Evolutionary conservation across 2,329 filamentous ascomycete genomes (phyloP), one percentile per base, ranked within the genome.

Genomic region (Fusarium abutilonis): DNA sequence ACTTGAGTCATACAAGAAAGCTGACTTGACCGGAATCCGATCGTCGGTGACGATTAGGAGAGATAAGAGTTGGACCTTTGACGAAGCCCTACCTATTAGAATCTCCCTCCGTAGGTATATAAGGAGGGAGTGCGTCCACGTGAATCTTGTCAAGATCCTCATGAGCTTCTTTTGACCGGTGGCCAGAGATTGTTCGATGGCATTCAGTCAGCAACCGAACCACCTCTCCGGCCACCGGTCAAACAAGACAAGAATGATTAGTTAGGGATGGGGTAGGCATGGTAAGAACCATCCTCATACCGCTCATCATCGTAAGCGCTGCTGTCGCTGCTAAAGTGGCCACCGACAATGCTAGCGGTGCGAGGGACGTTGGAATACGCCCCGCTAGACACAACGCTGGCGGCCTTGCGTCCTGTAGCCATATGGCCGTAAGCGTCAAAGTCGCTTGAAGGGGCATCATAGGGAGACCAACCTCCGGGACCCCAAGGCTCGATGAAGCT

Each of bases 401-500:
- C 50, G 50, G 67, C 67, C 55, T 64, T 68, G 61, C 66, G 72
- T 62, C 70, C 68, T 62, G 60, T 66, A 59, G 58, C 64, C 54
- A 68, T 56, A 54, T 69, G 67, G 45, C 69, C 67, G 63, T 71
- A 67, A 66, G 69, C 67, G 57, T 70, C 60, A 55, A 64, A 56
- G 59, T 70, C 60, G 66, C 60, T 66, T 47, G 63, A 60, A 31
- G 64, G 63, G 60, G 64, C 51, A 38, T 67, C 62, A 55, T 70
- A 70, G 19, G 68, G 59, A 58, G 68, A 72, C 60, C 73, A 68
- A 61, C 70, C 70, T 64, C 67, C 67, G 50, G 73, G 70, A 58
- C 73, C 72, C 73, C 72, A 74, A 40, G 63, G 65, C 44, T 76
- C 74, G 23, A 75, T 71, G 68, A 73, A 76, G 72, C 74, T 76